Evolutionary conservation across 2,329 filamentous ascomycete genomes (phyloP).

Genomic region (Hymenoscyphus salicellus): DNA sequence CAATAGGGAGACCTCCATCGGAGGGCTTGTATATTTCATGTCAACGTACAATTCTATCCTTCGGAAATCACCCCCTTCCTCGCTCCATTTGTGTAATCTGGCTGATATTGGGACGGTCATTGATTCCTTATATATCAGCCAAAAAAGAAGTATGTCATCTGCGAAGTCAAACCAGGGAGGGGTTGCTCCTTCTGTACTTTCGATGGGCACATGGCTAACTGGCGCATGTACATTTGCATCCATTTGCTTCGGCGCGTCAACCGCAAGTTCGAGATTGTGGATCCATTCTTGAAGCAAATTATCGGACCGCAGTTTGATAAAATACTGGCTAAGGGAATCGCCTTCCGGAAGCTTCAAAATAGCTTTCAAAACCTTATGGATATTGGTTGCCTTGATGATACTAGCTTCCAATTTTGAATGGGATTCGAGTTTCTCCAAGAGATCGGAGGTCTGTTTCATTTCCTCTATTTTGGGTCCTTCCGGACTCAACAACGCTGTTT

Average conservation of each 20-base stretch:
- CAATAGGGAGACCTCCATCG: conserved; percentile 5
- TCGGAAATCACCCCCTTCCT: not conserved
- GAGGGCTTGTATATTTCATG: not conserved
- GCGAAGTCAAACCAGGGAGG: conserved; percentile 20
- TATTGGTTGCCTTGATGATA: not conserved
- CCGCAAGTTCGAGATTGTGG: not conserved
- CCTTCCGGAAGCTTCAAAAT: not conserved
- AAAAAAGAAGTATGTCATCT: conserved; percentile 15
- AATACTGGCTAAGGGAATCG: not conserved
- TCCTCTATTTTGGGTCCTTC: not conserved
- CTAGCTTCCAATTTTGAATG: not conserved
- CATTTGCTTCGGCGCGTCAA: not conserved
- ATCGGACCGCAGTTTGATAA: not conserved
- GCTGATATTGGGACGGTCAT: conserved; percentile 1
- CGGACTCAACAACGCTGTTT: not conserved
- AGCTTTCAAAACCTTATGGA: not conserved
- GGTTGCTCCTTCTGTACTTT: conserved; percentile 14
- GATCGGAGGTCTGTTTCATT: not conserved
- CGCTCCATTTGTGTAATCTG: not conserved
- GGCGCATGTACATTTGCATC: conserved; percentile 2
- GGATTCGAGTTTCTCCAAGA: not conserved
- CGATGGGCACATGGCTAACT: not conserved
- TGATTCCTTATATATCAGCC: conserved; percentile 16
- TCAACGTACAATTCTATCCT: not conserved
- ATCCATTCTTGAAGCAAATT: not conserved